Conservation (phyloP, 169 alveolate genomes). For the Plasmodium knowlesi region DNA sequence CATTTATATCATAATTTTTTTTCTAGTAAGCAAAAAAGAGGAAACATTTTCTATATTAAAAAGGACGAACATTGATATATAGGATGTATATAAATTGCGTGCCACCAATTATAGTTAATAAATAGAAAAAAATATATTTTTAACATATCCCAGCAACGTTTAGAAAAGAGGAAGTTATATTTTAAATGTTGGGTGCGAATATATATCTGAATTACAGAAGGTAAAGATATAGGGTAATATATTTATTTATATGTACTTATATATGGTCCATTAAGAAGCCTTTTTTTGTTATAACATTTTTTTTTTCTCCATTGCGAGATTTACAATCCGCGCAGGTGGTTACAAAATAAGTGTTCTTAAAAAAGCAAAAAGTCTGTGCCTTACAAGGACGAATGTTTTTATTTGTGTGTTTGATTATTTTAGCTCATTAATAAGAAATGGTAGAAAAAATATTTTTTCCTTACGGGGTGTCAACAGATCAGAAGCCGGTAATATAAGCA, state of each 20-base stretch:
- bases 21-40: not conserved
- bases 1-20: not conserved
- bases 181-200: not conserved
- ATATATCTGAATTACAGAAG: not conserved
- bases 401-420: not conserved
- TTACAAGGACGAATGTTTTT: not conserved
- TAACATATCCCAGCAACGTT: not conserved
- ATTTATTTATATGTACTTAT: not conserved
- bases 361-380: not conserved
- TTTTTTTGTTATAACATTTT: not conserved
- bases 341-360: not conserved
- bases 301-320: not conserved
- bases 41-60: no score
- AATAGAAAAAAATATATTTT: no score
- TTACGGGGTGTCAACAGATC: not conserved
- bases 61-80: not conserved
- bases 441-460: not conserved
- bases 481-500: not conserved
- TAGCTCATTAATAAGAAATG: not conserved
- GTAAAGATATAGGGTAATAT: not conserved
- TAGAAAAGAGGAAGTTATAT: not conserved
- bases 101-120: not conserved
- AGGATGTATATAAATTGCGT: not conserved
- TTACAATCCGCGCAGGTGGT: not conserved
- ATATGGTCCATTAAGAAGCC: not conserved